A percentile compares a stretch with the other conserved stretches of the same genome.
phyloP scores from a whole-genome alignment of 2,329 filamentous ascomycete genomes.

The Trichoderma simmonsii region DNA sequence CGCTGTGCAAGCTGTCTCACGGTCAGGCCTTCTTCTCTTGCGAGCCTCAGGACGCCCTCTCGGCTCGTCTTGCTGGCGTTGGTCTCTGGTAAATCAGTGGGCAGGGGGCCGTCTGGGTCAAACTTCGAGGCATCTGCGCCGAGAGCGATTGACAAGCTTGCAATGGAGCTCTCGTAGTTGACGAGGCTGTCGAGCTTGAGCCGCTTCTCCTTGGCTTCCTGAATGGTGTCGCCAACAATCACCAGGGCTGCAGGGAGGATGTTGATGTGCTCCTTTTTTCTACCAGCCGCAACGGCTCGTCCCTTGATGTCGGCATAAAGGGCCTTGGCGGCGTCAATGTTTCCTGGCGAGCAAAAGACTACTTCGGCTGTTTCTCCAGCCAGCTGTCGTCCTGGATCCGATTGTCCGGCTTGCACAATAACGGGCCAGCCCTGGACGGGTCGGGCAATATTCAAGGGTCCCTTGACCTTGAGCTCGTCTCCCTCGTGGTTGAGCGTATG shows the following conservation, averaged over 20 bases:
- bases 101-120: constrained; percentile 49
- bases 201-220: constrained; percentile 48
- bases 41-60: constrained; percentile 44
- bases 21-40: constrained; percentile 43
- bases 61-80: constrained; percentile 52
- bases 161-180: constrained; percentile 53
- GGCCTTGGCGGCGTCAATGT: constrained; percentile 44
- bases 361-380: constrained; percentile 52
- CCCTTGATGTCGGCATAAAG: constrained; percentile 52
- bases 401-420: constrained; percentile 53
- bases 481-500: constrained; percentile 47
- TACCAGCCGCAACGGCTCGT: constrained; percentile 42
- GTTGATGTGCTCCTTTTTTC: constrained; percentile 46
- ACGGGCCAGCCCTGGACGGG: constrained; percentile 55
- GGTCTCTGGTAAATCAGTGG: constrained; percentile 48
- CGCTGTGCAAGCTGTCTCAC: constrained; percentile 51
- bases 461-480: constrained; percentile 43
- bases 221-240: constrained; percentile 46
- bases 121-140: constrained; percentile 46
- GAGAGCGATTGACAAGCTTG: constrained; percentile 47
- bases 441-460: constrained; percentile 50
- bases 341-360: constrained; percentile 49
- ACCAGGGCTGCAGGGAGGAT: constrained; percentile 51
- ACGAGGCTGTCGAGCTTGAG: constrained; percentile 49
- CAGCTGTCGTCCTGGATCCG: constrained; percentile 49